Evolutionary conservation across 768 basidiomycete species (phyloP).

Genomic region (Scleroderma bovista): DNA sequence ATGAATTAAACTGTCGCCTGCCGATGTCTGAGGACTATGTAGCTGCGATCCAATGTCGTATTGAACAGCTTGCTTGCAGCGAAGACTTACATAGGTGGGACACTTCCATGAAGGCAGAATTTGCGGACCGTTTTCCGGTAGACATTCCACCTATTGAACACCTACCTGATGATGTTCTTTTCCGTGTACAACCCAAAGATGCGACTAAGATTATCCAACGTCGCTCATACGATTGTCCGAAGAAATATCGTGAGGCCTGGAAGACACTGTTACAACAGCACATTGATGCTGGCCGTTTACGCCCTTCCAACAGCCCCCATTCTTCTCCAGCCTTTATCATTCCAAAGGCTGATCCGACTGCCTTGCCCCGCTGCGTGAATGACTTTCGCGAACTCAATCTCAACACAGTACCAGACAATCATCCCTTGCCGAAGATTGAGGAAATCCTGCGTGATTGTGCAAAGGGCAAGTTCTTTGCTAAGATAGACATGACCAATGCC

Average conservation of each 20-base stretch:
- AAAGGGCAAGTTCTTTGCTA: constrained; percentile 22
- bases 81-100: not conserved
- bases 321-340: constrained; percentile 29
- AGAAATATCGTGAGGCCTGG: constrained; percentile 26
- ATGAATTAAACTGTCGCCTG: not conserved
- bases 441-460: constrained; percentile 7
- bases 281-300: constrained; percentile 23
- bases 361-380: constrained; percentile 12
- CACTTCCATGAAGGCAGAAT: not conserved
- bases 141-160: constrained; percentile 13
- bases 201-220: constrained; percentile 6
- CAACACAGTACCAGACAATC: constrained; percentile 17
- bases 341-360: constrained; percentile 15
- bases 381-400: constrained; percentile 12
- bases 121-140: not conserved
- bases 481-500: constrained; percentile 34
- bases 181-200: constrained; percentile 13
- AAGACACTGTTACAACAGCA: constrained; percentile 26
- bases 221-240: constrained; percentile 13
- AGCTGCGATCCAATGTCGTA: not conserved
- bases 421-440: constrained; percentile 17
- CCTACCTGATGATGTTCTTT: constrained; percentile 11
- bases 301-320: constrained; percentile 18
- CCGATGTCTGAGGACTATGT: not conserved
- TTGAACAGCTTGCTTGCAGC: not conserved